Evolutionary conservation across 2,329 filamentous ascomycete genomes (phyloP), one percentile per base, ranked within the genome.

Genomic region (Sclerotinia subarctica): DNA sequence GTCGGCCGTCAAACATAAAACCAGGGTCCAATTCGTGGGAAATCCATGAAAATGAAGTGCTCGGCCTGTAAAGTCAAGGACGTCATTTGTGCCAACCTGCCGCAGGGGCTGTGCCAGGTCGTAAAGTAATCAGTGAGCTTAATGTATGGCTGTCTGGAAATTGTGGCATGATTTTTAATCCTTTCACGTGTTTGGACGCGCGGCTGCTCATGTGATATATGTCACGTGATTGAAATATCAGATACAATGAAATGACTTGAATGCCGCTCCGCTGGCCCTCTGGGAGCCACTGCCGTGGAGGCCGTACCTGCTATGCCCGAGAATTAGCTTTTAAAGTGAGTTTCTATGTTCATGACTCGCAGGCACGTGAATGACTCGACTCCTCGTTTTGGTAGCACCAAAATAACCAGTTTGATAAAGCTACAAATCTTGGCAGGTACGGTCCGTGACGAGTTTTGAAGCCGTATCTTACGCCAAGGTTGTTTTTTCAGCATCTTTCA

Each of bases 391-490:
- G 29, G 21, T 17, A 35, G n/a, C 29, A 32, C 29, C 19, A 19
- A n/a, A 54, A 54, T 54, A 54, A 35, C 52, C 29, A 35, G 29
- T 54, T 35, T 35, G 52, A 35, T n/a, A n/a, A 35, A 35, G 29
- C 52, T 32, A 35, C 21, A 54, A 35, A 54, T 54, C 52, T 54
- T 54, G 52, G 29, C 52, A 54, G 52, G 52, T 13, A 54, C 52
- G 29, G 52, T 35, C 29, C 52, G 29, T 54, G 52, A 13, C n/a
- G 52, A 54, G 19, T n/a, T 54, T 17, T 21, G 2, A 32, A 1
- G 11, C 51, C 4, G 5, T 21, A 6, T 47, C 44, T 47, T 5
- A 32, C 2, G 26, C 52, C 19, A 54, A 42, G 11, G 2, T 42
- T 54, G 26, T 21, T 32, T 32, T 19, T 11, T 26, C 52, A 35